A percentile compares a stretch with the other conserved stretches of the same genome.
Conservation (phyloP, 2,329 filamentous ascomycete species). For the Ceratocystis eucalypticola region DNA sequence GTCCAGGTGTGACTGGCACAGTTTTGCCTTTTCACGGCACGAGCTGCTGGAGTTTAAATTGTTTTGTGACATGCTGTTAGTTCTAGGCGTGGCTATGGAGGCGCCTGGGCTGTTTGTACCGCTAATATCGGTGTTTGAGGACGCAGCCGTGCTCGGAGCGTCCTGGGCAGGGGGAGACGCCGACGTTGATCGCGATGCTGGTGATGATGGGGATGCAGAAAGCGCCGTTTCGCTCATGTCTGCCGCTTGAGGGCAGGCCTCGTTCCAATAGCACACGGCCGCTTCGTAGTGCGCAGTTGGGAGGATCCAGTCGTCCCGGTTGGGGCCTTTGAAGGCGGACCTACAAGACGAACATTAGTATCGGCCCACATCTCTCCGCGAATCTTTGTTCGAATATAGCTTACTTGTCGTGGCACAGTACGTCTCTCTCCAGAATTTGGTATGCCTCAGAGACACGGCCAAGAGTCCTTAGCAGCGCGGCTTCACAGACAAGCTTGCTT, state of each 20-base stretch:
- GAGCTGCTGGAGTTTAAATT: conserved; percentile 25
- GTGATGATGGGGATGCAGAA: background rate
- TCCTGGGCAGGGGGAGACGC: conserved; percentile 1
- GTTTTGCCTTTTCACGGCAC: conserved; percentile 38
- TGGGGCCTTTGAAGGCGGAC: conserved; percentile 41
- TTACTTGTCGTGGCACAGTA: conserved; percentile 52
- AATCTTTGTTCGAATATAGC: conserved; percentile 21
- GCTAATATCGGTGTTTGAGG: background rate
- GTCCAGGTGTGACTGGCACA: conserved; percentile 52
- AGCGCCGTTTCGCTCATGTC: conserved; percentile 15
- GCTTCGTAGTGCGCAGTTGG: conserved; percentile 78
- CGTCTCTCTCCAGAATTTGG: conserved; percentile 45
- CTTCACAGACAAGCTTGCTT: conserved; percentile 52
- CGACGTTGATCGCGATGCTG: background rate
- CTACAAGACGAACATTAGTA: conserved; percentile 26
- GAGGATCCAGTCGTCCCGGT: conserved; percentile 55
- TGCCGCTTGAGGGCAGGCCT: conserved; percentile 35
- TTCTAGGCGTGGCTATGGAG: background rate
- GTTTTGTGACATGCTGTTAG: background rate
- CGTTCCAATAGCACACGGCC: conserved; percentile 66
- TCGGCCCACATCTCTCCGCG: background rate
- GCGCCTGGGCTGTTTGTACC: background rate
- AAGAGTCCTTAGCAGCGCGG: conserved; percentile 51
- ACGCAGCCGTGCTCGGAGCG: background rate
- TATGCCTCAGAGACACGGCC: conserved; percentile 52